Conservation (phyloP, 495 filamentous ascomycete species). For the Chlorociboria aeruginascens region DNA sequence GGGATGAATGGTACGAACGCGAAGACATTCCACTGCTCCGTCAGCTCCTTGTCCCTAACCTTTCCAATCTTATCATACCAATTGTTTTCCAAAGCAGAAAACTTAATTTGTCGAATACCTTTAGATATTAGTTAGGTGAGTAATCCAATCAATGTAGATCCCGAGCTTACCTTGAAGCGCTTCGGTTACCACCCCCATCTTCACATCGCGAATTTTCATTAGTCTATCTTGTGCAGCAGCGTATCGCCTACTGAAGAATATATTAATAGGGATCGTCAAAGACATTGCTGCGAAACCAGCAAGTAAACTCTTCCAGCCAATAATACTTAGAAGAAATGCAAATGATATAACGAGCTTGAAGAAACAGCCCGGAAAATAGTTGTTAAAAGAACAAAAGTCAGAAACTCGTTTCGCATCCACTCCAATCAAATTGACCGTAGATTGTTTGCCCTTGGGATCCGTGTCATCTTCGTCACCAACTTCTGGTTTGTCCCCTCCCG, state of each 20-base stretch:
- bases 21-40: slow-evolving; percentile 53
- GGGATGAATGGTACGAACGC: slow-evolving; percentile 32
- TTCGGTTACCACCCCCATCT: slow-evolving; percentile 69
- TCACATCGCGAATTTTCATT: slow-evolving; percentile 71
- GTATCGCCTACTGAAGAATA: slow-evolving; percentile 55
- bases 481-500: slow-evolving; percentile 15
- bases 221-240: slow-evolving; percentile 52
- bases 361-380: slow-evolving; percentile 47
- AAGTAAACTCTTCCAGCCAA: slow-evolving; percentile 61
- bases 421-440: slow-evolving; percentile 67
- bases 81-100: slow-evolving; percentile 66
- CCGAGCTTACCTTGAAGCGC: slow-evolving; percentile 49
- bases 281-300: slow-evolving; percentile 55
- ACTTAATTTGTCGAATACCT: slow-evolving; percentile 75
- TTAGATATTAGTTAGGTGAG: neutral
- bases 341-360: slow-evolving; percentile 54
- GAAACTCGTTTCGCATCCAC: slow-evolving; percentile 66
- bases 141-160: neutral
- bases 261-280: slow-evolving; percentile 56
- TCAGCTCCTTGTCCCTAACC: slow-evolving; percentile 54
- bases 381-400: slow-evolving; percentile 55
- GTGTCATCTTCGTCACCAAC: slow-evolving; percentile 39
- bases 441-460: slow-evolving; percentile 55
- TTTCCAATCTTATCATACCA: slow-evolving; percentile 68
- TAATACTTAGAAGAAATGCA: slow-evolving; percentile 50